Evolutionary conservation across 1,139 yeast genomes (phyloP).

Genomic region (Candida sp.): DNA sequence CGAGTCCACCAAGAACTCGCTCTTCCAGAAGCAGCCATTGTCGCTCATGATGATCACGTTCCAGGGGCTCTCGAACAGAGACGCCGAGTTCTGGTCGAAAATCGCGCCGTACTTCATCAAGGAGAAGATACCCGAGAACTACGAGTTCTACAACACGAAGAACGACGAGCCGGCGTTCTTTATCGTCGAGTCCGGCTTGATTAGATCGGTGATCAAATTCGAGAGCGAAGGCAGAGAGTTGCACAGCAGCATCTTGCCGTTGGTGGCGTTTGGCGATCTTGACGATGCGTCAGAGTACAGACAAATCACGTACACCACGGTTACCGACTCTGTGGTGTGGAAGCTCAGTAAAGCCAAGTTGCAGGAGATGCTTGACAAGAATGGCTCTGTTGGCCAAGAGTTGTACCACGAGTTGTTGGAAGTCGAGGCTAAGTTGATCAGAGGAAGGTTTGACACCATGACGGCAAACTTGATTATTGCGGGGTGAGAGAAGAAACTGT

Average conservation of each 20-base stretch:
- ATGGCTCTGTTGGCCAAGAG: slow-evolving; percentile 43
- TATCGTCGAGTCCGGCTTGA: slow-evolving; percentile 79
- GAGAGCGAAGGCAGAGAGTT: slow-evolving; percentile 60
- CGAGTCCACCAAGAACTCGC: slow-evolving; percentile 26
- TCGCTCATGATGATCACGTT: slow-evolving; percentile 72
- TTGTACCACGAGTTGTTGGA: slow-evolving; percentile 72
- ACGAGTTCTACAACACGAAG: slow-evolving; percentile 51
- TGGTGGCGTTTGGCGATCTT: slow-evolving; percentile 87
- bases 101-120: slow-evolving; percentile 56
- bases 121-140: slow-evolving; percentile 53
- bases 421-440: slow-evolving; percentile 67
- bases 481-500: slow-evolving; percentile 23
- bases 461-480: slow-evolving; percentile 73
- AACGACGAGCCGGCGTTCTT: slow-evolving; percentile 55
- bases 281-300: slow-evolving; percentile 38
- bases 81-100: slow-evolving; percentile 68
- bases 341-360: slow-evolving; percentile 55
- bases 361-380: slow-evolving; percentile 40
- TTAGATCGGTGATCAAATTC: slow-evolving; percentile 63
- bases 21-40: slow-evolving; percentile 61
- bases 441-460: slow-evolving; percentile 75
- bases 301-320: slow-evolving; percentile 50
- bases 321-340: slow-evolving; percentile 74
- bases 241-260: slow-evolving; percentile 82
- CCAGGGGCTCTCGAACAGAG: slow-evolving; percentile 65